Evolutionary conservation across 371 early-diverging fungal genomes (phyloP), one percentile per base, ranked within the genome.

Genomic region (Dichotomocladium elegans): DNA sequence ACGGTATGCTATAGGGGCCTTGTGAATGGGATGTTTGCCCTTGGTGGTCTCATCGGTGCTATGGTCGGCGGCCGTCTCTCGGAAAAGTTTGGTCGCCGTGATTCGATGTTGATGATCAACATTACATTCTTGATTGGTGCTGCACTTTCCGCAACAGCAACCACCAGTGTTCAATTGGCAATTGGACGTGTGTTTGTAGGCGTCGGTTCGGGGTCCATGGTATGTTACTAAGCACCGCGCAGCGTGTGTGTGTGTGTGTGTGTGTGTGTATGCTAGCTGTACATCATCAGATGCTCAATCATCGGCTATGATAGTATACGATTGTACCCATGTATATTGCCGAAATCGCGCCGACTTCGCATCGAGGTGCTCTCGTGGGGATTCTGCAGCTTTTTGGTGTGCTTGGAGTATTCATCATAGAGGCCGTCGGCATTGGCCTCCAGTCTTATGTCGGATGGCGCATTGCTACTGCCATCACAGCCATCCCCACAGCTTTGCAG

Each of bases 111-210:
- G n/a, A 63, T 73, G 17, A 84, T 81, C 69, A 88, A 86, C 48
- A 25, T 79, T 3, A 66, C 78, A 29, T 88, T 83, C 61, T 64
- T 90, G 22, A 55, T 82, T 28, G 88, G 92, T 34, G 80, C 83
- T n/a, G 46, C 85, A 12, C 58, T 87, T 2, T 70, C 89, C 14
- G 70, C 80, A 24, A 51, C 79, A 15, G 68, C 87, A 9, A 80
- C 78, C 9, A 73, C 79, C 3, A 64, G 73, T 46, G 79, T 65
- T 14, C 82, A 82, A 58, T 84, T 94, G 45, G 81, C 81, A 47
- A 37, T 89, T 45, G 96, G 93, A 0, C 85, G 98, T 45, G 70
- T 95, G 55, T 56, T 93, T 31, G 74, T 83, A 35, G 98, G 98
- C 43, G 62, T 91, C 45, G 94, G 85, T 5, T 79, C 88, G 24